Evolutionary conservation across 2,329 filamentous ascomycete species (phyloP), one percentile per base, ranked within the genome.

Genomic region (Ascochyta viciae-villosae): DNA sequence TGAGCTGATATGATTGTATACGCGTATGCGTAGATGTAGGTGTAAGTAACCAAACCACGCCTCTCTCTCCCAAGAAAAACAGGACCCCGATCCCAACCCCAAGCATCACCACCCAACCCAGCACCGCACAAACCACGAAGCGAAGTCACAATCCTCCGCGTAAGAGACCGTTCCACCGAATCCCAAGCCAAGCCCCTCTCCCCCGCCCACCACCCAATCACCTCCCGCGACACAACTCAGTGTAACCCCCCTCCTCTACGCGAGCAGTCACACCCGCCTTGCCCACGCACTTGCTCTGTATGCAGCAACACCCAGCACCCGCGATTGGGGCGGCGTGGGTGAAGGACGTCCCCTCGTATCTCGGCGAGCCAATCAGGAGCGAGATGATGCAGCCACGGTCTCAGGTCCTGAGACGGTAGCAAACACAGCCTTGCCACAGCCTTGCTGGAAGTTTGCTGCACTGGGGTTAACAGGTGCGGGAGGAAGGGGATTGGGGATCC

Each of bases 261-360:
- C 37, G 31, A 45, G 15, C 9, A 5, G 34, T 44, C 26, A 45
- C 33, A 39, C 49, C 49, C 40, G 49, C 22, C 16, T 41, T 8
- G 27, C 13, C 5, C 22, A 40, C 46, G 42, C 42, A 46, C 3
- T 4, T 12, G 16, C 2, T 46, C 35, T 10, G 5, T 4, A 40
- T 35, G 4, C 5, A 29, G 35, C n/a, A n/a, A 22, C 10, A 16
- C 6, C 8, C 9, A 4, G 6, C 3, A 13, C 6, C 3, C 12
- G 7, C 8, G 16, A 26, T 12, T 16, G 10, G 15, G 1, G 33
- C 15, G 4, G 13, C 15, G 29, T 35, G 39, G 46, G 3, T 16
- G 48, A 43, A 43, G 48, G 48, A 50, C 16, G 48, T 38, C 39
- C 31, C 38, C 39, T 50, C 7, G 22, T 27, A 29, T 50, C 8